Conservation (phyloP, 2,329 filamentous ascomycete species). For the Lasiodiplodia sp. region DNA sequence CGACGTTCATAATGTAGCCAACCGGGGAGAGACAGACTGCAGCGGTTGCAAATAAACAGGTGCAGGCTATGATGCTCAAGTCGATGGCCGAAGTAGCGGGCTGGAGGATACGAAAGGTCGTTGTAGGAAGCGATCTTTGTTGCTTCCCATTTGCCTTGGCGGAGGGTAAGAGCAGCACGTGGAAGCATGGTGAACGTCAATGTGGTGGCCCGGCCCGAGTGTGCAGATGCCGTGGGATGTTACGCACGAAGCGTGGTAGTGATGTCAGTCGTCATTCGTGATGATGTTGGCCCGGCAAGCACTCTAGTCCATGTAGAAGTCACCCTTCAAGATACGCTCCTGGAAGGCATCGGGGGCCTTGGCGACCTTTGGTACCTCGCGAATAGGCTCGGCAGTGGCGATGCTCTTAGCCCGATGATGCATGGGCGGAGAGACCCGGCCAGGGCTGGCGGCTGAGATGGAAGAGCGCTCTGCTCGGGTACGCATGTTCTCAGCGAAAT, state of each 20-base stretch:
- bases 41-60: background rate
- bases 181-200: conserved; percentile 11
- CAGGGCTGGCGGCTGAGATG: conserved; percentile 59
- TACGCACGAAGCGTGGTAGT: background rate
- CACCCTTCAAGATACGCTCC: conserved; percentile 95
- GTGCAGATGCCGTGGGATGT: background rate
- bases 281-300: too few species aligned
- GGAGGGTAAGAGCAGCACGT: background rate
- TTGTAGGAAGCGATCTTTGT: conserved; percentile 17
- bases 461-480: conserved; percentile 83
- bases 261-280: background rate
- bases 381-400: conserved; percentile 64
- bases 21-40: background rate
- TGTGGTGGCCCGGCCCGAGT: background rate
- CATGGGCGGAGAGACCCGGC: conserved; percentile 34
- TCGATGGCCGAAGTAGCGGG: background rate
- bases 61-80: conserved; percentile 7
- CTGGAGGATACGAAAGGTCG: conserved; percentile 14
- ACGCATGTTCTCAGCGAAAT: conserved; percentile 96
- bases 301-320: conserved; percentile 92
- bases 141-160: background rate
- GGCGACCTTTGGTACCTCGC: conserved; percentile 65
- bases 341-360: conserved; percentile 84
- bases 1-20: conserved; percentile 2
- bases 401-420: conserved; percentile 77